Percentiles rank a stretch among this genome's conserved stretches.
These are phyloP conservation scores for Chamaenerion angustifolium DNA, from an alignment of 345 rosid species.

Conservation along the genomic window DNA sequence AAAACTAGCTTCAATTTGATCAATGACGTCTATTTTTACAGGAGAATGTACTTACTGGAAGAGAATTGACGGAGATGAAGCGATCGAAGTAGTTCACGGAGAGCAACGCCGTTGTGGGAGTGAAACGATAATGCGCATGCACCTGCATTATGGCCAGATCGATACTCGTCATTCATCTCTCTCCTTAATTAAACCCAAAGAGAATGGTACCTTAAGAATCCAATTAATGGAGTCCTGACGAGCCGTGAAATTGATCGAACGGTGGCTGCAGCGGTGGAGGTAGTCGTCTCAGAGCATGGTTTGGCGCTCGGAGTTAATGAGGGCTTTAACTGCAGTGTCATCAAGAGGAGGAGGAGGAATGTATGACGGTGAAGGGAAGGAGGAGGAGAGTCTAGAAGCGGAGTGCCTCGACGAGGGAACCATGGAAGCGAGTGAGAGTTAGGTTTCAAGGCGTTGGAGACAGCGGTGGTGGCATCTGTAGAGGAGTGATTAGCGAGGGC, in stretches of 20 bases:
- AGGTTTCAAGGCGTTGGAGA: too few species aligned
- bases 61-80: conserved; percentile 32
- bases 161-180: background rate
- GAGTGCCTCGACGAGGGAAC: too few species aligned
- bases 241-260: conserved; percentile 33
- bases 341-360: conserved; percentile 12
- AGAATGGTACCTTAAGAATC: conserved; percentile 33
- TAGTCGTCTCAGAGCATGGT: conserved; percentile 28
- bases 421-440: too few species aligned
- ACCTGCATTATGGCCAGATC: conserved; percentile 28
- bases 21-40: conserved; percentile 5
- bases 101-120: conserved; percentile 39
- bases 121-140: conserved; percentile 31
- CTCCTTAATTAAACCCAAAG: background rate
- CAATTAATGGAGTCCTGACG: conserved; percentile 63
- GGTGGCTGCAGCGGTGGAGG: conserved; percentile 28
- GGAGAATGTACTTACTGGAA: conserved; percentile 26
- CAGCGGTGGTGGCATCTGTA: background rate
- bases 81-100: conserved; percentile 54
- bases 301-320: conserved; percentile 26
- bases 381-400: background rate
- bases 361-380: background rate
- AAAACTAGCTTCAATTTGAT: background rate
- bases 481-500: background rate
- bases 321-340: too few species aligned